Percentiles rank a stretch among this genome's conserved stretches.
Evolutionary conservation across 495 filamentous ascomycete species (phyloP).

Genomic region (Delitschia confertaspora): DNA sequence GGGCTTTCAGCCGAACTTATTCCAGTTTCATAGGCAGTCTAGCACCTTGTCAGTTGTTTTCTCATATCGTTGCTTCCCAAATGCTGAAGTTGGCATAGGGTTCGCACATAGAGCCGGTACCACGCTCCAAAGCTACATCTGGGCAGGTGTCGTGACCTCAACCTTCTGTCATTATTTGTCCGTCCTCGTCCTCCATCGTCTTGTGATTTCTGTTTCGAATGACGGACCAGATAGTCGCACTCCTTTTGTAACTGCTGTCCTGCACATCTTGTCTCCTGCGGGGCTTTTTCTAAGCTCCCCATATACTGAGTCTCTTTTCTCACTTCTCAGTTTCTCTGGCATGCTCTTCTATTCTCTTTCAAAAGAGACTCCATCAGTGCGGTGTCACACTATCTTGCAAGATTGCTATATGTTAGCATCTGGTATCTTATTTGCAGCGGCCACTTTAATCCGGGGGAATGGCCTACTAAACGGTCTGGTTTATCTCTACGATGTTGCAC

Average conservation of each 20-base stretch:
- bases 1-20: constrained; percentile 78
- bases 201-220: constrained; percentile 39
- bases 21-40: constrained; percentile 44
- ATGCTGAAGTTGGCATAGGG: constrained; percentile 17
- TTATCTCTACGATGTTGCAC: constrained; percentile 51
- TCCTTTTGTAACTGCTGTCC: constrained; percentile 55
- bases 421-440: constrained; percentile 61
- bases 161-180: constrained; percentile 67
- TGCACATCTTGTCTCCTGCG: constrained; percentile 80
- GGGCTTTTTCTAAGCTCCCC: constrained; percentile 86
- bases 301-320: constrained; percentile 71
- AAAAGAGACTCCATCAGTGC: no score
- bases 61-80: constrained; percentile 2
- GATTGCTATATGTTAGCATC: constrained; percentile 48
- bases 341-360: constrained; percentile 64
- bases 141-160: constrained; percentile 55
- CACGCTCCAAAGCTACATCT: constrained; percentile 23
- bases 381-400: constrained; percentile 21
- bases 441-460: constrained; percentile 74
- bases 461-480: constrained; percentile 74
- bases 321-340: constrained; percentile 67
- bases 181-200: constrained; percentile 58
- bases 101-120: neutral
- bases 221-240: constrained; percentile 35
- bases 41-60: constrained; percentile 38